Percentiles rank a stretch among this genome's conserved stretches.
phyloP scores from a whole-genome alignment of 495 filamentous ascomycete genomes.

The Apiosordaria backusii region DNA sequence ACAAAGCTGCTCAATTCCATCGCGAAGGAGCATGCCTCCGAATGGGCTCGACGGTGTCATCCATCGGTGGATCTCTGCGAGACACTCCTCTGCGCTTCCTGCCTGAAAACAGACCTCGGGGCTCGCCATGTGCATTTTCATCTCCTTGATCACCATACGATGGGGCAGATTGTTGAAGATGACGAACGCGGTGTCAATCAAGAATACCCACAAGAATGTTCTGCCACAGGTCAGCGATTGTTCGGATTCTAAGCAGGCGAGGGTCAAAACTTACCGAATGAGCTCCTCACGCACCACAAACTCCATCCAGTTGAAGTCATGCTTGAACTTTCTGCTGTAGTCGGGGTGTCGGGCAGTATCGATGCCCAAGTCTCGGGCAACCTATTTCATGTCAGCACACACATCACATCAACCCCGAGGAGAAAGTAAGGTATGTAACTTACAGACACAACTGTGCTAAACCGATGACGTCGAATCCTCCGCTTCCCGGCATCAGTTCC shows the following conservation, averaged over 20 bases:
- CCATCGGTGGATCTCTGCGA: conserved; percentile 23
- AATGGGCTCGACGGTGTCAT: conserved; percentile 27
- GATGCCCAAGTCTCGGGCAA: conserved; percentile 30
- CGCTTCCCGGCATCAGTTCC: conserved; percentile 28
- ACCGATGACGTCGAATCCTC: conserved; percentile 30
- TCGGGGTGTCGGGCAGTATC: conserved; percentile 26
- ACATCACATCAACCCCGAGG: too few species aligned
- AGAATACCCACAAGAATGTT: conserved; percentile 25
- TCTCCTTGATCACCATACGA: conserved; percentile 36
- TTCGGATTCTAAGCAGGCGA: not conserved
- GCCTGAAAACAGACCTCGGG: conserved; percentile 33
- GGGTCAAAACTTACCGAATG: conserved; percentile 23
- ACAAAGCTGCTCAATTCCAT: conserved; percentile 28
- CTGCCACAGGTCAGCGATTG: not conserved
- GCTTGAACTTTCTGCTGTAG: conserved; percentile 21
- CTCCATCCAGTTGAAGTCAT: conserved; percentile 30
- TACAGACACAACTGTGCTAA: conserved; percentile 31
- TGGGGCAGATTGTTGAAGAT: conserved; percentile 36
- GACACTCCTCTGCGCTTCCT: conserved; percentile 22
- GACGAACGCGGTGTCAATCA: conserved; percentile 33
- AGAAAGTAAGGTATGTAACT: not conserved
- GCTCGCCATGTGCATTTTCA: conserved; percentile 33
- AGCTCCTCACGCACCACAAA: conserved; percentile 29
- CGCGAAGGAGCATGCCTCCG: conserved; percentile 25
- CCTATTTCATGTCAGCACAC: conserved; percentile 8